Percentiles rank a stretch among this genome's conserved stretches.
Conservation (phyloP, 495 filamentous ascomycete genomes). For the Stereocaulon alpinum region DNA sequence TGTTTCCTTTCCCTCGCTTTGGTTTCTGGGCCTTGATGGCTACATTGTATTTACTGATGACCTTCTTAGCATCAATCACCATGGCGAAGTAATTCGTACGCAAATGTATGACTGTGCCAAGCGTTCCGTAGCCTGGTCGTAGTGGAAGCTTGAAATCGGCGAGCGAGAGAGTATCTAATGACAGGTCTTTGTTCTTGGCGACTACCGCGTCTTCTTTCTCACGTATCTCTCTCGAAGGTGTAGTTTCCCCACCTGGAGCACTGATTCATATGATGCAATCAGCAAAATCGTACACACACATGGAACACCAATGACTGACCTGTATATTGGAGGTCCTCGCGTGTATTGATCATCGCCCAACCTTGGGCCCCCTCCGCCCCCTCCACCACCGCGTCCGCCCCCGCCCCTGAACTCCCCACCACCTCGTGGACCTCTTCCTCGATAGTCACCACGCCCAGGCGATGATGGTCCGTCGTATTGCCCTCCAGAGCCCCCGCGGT, state of each 20-base stretch:
- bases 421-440: neutral
- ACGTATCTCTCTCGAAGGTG: neutral
- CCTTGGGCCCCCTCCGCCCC: neutral
- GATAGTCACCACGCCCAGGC: neutral
- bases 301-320: neutral
- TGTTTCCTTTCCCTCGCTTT: neutral
- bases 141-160: slow-evolving; percentile 7
- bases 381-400: neutral
- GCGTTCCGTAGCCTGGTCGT: slow-evolving; percentile 49
- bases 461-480: neutral
- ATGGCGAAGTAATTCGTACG: slow-evolving; percentile 11
- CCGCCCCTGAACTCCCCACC: slow-evolving; percentile 1
- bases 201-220: slow-evolving; percentile 1
- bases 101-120: neutral
- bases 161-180: slow-evolving; percentile 2
- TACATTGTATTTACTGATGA: slow-evolving; percentile 3
- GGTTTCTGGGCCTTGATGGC: slow-evolving; percentile 1
- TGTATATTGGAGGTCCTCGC: neutral
- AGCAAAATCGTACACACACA: neutral
- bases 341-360: slow-evolving; percentile 10
- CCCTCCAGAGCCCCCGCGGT: neutral
- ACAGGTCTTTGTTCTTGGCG: neutral
- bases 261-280: neutral
- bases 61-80: slow-evolving; percentile 7
- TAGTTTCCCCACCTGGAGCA: neutral